A percentile compares a stretch with the other conserved stretches of the same genome.
phyloP scores from a whole-genome alignment of 495 filamentous ascomycete species.

The Sabuloglossum arenarium region DNA sequence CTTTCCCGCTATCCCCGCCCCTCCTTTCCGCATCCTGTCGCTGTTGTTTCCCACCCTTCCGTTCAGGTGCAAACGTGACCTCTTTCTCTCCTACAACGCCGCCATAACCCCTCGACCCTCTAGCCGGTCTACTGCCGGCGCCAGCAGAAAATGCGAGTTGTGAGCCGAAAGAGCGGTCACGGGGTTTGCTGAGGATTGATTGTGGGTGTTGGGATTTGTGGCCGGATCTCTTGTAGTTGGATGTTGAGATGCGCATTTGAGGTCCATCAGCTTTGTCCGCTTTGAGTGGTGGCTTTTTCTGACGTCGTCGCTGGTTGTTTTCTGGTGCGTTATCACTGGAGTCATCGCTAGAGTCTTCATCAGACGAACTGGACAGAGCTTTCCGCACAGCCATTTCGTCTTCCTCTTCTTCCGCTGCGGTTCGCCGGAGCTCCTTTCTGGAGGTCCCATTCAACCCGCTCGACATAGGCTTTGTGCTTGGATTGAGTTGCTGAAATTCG shows the following conservation, averaged over 20 bases:
- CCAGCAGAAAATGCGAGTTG: conserved; percentile 25
- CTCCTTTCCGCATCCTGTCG: conserved; percentile 6
- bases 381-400: conserved; percentile 21
- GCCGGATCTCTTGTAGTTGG: conserved; percentile 34
- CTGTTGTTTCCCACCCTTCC: background rate
- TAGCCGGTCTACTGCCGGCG: conserved; percentile 14
- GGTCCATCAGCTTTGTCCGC: conserved; percentile 7
- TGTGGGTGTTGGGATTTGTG: conserved; percentile 32
- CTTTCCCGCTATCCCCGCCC: conserved; percentile 12
- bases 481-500: conserved; percentile 76
- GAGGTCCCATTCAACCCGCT: conserved; percentile 7
- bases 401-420: conserved; percentile 43
- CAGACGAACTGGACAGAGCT: background rate
- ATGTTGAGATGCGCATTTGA: conserved; percentile 46
- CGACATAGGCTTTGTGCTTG: conserved; percentile 37
- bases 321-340: conserved; percentile 9
- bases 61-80: conserved; percentile 57
- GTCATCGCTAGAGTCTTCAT: conserved; percentile 21
- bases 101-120: conserved; percentile 23
- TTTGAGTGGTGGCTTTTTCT: conserved; percentile 18
- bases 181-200: conserved; percentile 29
- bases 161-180: conserved; percentile 47
- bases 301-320: conserved; percentile 14
- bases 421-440: conserved; percentile 31
- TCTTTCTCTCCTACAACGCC: conserved; percentile 65